Conservation (phyloP, 164 flowering plant genomes). For the grape (Vitis vinifera) region ASM3070453v1 NC_081807.1:1643501-1644000, state of each 20-base stretch:
- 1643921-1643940: too few species aligned
- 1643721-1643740: not conserved
- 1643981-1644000: too few species aligned
- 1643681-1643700: not conserved
- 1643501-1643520: too few species aligned
- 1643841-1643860: too few species aligned
- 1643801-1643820: too few species aligned
- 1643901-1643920: too few species aligned
- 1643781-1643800: not conserved
- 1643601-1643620: not conserved
- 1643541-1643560: not conserved
- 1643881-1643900: too few species aligned
- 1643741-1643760: not conserved
- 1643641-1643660: not conserved
- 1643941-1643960: too few species aligned
- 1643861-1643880: too few species aligned
- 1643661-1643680: not conserved
- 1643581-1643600: not conserved
- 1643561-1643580: not conserved
- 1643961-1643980: too few species aligned
- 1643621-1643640: too few species aligned
- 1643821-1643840: too few species aligned
- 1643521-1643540: not conserved
- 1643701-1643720: not conserved
- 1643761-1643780: not conserved